A percentile compares a stretch with the other conserved stretches of the same genome.
phyloP scores from a whole-genome alignment of 169 alveolate genomes.

The Plasmodium gonderi region DNA sequence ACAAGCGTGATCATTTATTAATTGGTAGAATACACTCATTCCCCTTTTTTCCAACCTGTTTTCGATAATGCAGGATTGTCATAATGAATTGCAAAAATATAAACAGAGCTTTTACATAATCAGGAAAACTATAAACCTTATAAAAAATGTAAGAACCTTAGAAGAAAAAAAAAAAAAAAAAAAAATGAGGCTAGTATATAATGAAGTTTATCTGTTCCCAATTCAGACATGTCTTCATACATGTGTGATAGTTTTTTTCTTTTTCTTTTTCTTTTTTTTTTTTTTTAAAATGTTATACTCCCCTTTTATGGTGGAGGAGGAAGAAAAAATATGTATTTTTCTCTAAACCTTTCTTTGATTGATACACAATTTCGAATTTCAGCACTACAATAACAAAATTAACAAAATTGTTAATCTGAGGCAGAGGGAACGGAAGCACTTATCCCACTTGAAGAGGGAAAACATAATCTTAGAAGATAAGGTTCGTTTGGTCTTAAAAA shows the following conservation, averaged over 20 bases:
- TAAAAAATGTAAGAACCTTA: conserved; percentile 69
- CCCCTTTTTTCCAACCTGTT: not conserved
- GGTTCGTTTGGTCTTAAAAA: not conserved
- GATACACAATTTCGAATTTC: too few species aligned
- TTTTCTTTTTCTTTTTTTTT: too few species aligned
- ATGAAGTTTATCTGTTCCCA: not conserved
- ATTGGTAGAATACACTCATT: not conserved
- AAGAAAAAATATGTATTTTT: too few species aligned
- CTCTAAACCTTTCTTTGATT: not conserved
- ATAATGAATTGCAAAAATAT: conserved; percentile 49
- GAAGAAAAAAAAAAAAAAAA: too few species aligned
- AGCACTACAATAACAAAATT: conserved; percentile 52
- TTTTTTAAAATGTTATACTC: too few species aligned
- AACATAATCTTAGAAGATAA: conserved; percentile 50
- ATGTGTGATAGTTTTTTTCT: not conserved
- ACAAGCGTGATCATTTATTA: not conserved
- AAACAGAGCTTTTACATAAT: conserved; percentile 66
- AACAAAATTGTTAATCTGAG: conserved; percentile 18
- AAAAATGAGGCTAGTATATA: too few species aligned
- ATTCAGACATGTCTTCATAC: not conserved
- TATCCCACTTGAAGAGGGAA: conserved; percentile 28
- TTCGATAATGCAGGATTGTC: conserved; percentile 4
- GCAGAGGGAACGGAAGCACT: conserved; percentile 13
- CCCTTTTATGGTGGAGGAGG: too few species aligned
- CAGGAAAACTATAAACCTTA: conserved; percentile 43